These are phyloP conservation scores for Amanita molliuscula DNA, from an alignment of 768 basidiomycete species.

Conservation along the genomic window DNA sequence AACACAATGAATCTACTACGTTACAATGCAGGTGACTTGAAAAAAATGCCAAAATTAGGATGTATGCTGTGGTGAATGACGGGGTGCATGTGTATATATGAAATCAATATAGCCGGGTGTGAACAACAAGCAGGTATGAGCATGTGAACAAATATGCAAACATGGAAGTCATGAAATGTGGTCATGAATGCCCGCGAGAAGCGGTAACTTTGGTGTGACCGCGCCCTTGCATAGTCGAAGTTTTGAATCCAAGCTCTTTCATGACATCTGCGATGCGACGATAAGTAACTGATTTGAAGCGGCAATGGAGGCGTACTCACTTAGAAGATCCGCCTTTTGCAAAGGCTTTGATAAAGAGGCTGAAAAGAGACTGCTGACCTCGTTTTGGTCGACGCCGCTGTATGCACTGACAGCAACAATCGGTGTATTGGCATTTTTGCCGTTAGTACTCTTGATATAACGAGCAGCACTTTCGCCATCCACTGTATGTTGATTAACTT, in stretches of 20 bases:
- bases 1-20: slow-evolving; percentile 29
- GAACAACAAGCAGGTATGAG: slow-evolving; percentile 7
- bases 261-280: slow-evolving; percentile 37
- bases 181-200: slow-evolving; percentile 12
- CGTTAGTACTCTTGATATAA: slow-evolving; percentile 95
- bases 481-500: slow-evolving; percentile 31
- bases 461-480: slow-evolving; percentile 95
- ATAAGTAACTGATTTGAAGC: not conserved
- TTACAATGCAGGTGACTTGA: slow-evolving; percentile 31
- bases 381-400: slow-evolving; percentile 56
- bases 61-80: slow-evolving; percentile 8
- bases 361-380: slow-evolving; percentile 61
- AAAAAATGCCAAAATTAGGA: slow-evolving; percentile 5
- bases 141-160: slow-evolving; percentile 6
- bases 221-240: slow-evolving; percentile 56
- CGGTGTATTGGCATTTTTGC: slow-evolving; percentile 88
- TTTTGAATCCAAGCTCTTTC: slow-evolving; percentile 87
- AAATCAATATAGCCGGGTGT: slow-evolving; percentile 12
- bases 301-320: slow-evolving; percentile 18
- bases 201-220: slow-evolving; percentile 44
- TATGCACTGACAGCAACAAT: slow-evolving; percentile 91
- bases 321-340: slow-evolving; percentile 76
- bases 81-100: slow-evolving; percentile 7
- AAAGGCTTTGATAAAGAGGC: slow-evolving; percentile 84
- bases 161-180: not conserved